Evolutionary conservation across 768 basidiomycete species (phyloP), one percentile per base, ranked within the genome.

Genomic region (Pleurotus salmoneostramineus): DNA sequence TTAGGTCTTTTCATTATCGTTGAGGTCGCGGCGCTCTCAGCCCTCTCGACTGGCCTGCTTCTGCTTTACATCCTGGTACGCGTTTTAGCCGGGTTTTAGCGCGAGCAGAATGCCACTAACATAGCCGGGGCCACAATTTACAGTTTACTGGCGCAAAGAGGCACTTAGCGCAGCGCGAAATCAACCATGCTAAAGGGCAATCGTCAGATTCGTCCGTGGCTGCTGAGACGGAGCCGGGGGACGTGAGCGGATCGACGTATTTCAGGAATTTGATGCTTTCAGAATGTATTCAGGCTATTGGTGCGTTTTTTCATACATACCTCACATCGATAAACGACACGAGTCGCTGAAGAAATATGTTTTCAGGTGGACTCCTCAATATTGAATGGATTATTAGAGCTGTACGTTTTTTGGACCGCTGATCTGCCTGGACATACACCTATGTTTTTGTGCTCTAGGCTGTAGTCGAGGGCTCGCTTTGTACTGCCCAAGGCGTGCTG

Each of bases 201-300:
- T 35, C 50, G n/a, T 27, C 21, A 34, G 50, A 51, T 51, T n/a
- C 50, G 33, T 27, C 21, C 21, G 36, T 35, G 7, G 36, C 12
- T 14, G 33, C 14, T 51, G 33, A 51, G 10, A n/a, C 34, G 36
- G 50, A 51, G 11, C 15, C 50, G 32, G 40, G 58, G 6, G 72
- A 74, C 50, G 72, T 70, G 10, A 71, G 60, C 15, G 71, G 69
- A 50, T 73, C 70, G 1, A 68, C 66, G 42, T 75, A 82, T 46
- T 80, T 84, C 57, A 60, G 81, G 7, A 81, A 75, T 35, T 63
- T 83, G 43, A 73, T 84, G 61, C 27, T 80, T 5, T 76, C 76
- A 17, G 82, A 83, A 57, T 60, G 82, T 5, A 56, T 77, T 11
- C 80, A 83, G 66, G 77, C 80, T 7, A 65, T 72, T 40, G 72